Base-by-base conservation (phyloP, 2,329 filamentous ascomycete species). In the Trichophyton benhamiae region DNA sequence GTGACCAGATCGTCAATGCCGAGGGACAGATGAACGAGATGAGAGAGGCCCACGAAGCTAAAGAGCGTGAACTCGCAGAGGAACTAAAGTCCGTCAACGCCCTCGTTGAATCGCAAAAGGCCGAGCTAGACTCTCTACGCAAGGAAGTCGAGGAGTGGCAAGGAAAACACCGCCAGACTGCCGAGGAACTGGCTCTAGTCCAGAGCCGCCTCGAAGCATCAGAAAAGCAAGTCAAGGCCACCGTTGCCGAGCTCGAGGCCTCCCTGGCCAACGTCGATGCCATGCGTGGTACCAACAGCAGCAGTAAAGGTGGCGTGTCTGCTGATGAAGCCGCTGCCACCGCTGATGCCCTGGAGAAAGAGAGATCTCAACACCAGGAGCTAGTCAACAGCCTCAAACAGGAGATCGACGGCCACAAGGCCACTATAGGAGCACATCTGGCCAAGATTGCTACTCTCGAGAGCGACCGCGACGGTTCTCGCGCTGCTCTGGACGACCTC, bases 1-100 rank as follows among this genome's bases (percentile, higher is more conserved):
- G 89, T 63, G 89, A 95, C 65, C 91, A 96, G 73, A 82, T 99
- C 3, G 84, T 91, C 70, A 86, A 90, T 72, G 95, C 87, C 67
- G 91, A 97, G 74, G 87, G 83, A 66, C 86, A 92, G 70, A 85
- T 96, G 64, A 81, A 82, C 63, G 78, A 84, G 59, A 80, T 96
- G 68, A 87, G 89, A 59, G 85, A 89, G 57, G 79, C 82, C 0
- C 86, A 96, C 66, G 80, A 81, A n/a, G 75, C 78, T 13, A 85
- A 89, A 30, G 92, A 97, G 75, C 82, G 83, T 70, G 85, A 91
- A 68, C 79, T 97, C 2, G 77, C 84, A 57, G 77, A 79, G 7
- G 86, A 96, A 73, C 77, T 97, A 22, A 82, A 88, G 57, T 79
- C 75, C 25, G 79, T 96, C 33, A 87, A 84, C 60, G 73, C 78